Evolutionary conservation across 768 basidiomycete species (phyloP).

Genomic region (Lenzites betulinus): DNA sequence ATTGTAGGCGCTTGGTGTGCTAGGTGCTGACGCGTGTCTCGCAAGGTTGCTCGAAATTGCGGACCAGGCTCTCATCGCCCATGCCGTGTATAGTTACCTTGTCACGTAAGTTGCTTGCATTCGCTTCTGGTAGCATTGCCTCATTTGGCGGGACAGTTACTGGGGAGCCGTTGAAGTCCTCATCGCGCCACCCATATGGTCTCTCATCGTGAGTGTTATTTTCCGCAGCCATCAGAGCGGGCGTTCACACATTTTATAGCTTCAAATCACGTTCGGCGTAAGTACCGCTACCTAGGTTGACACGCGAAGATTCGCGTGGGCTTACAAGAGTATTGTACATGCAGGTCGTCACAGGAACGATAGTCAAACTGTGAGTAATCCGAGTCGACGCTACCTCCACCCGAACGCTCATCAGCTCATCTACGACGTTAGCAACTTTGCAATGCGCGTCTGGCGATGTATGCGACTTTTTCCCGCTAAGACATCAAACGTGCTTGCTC

Average conservation of each 20-base stretch:
- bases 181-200: slow-evolving; percentile 27
- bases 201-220: slow-evolving; percentile 21
- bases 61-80: slow-evolving; percentile 54
- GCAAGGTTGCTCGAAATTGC: slow-evolving; percentile 47
- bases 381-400: no score
- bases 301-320: background rate
- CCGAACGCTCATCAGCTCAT: background rate
- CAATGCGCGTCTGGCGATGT: slow-evolving; percentile 68
- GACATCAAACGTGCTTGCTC: background rate
- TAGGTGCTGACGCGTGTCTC: background rate
- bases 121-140: background rate
- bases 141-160: slow-evolving; percentile 18
- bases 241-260: slow-evolving; percentile 7
- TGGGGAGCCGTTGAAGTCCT: slow-evolving; percentile 28
- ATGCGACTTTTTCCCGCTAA: slow-evolving; percentile 11
- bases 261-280: slow-evolving; percentile 32
- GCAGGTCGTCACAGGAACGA: slow-evolving; percentile 53
- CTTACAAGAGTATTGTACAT: slow-evolving; percentile 1
- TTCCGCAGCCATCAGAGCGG: background rate
- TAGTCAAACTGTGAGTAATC: slow-evolving; percentile 55
- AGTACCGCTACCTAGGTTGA: slow-evolving; percentile 1
- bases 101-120: slow-evolving; percentile 45
- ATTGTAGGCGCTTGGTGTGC: background rate
- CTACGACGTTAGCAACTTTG: slow-evolving; percentile 42
- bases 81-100: slow-evolving; percentile 55